These are phyloP conservation scores for Ganoderma lingzhi DNA, from an alignment of 1,284 basidiomycete species.

Conservation along the genomic window DNA sequence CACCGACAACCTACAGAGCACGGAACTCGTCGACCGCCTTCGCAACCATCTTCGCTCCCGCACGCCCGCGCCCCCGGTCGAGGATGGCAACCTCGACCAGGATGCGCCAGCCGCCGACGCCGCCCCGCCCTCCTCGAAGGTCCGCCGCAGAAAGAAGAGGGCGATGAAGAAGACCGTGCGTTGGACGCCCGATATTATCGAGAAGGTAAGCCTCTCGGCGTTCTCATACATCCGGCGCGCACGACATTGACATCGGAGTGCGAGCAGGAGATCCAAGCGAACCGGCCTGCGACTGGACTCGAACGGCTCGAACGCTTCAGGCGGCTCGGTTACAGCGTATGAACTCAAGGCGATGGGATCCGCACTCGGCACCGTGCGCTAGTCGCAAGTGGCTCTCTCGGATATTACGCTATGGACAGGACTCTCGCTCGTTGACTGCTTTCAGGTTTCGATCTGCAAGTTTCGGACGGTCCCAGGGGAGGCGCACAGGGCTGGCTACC, in stretches of 20 bases:
- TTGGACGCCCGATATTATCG: background rate
- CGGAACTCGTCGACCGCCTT: background rate
- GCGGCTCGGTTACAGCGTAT: background rate
- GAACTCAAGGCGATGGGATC: background rate
- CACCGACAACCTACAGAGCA: background rate
- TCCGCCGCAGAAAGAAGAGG: background rate
- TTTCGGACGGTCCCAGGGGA: background rate
- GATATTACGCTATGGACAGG: background rate
- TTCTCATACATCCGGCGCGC: background rate
- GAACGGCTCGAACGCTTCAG: background rate
- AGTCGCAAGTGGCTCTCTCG: background rate
- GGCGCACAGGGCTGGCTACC: background rate
- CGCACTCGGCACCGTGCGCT: background rate
- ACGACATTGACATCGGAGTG: background rate
- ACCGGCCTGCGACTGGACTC: background rate
- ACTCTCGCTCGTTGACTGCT: background rate
- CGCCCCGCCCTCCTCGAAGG: background rate
- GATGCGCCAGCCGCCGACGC: background rate
- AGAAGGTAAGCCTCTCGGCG: background rate
- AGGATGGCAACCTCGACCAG: conserved; percentile 2
- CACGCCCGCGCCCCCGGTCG: background rate
- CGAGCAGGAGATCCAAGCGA: conserved; percentile 4
- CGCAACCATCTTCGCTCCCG: background rate
- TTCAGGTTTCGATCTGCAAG: background rate
- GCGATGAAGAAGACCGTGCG: background rate